Conservation (phyloP, 306 rosid species). For the Urtica urens region DNA sequence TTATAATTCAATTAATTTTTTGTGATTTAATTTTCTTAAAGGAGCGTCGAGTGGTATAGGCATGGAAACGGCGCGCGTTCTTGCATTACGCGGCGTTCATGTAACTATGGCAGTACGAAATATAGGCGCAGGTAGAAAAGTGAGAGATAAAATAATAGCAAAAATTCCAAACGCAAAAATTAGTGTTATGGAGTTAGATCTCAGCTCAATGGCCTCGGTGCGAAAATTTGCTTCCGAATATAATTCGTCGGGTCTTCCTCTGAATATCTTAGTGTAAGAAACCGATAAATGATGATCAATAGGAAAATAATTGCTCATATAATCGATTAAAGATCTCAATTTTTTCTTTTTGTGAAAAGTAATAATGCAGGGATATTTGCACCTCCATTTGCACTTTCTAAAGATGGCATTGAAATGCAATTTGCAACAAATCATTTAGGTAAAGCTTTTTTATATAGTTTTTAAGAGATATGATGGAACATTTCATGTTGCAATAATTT, state of each 20-base stretch:
- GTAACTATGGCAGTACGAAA: conserved; percentile 82
- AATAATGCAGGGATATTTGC: conserved; percentile 93
- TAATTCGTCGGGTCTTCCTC: conserved; percentile 48
- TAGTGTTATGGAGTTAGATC: conserved; percentile 64
- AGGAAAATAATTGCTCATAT: background rate
- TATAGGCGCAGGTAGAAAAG: conserved; percentile 32
- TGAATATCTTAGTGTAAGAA: conserved; percentile 58
- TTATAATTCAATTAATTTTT: too few species aligned
- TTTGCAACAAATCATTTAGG: conserved; percentile 93
- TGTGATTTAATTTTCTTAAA: too few species aligned
- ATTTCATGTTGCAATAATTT: too few species aligned
- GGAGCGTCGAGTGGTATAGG: conserved; percentile 90
- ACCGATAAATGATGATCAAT: background rate
- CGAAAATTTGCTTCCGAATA: conserved; percentile 59
- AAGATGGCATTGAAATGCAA: conserved; percentile 75
- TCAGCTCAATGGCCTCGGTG: conserved; percentile 58
- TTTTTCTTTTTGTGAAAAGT: conserved; percentile 39
- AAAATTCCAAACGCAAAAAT: conserved; percentile 48
- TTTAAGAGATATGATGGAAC: too few species aligned
- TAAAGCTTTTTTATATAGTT: too few species aligned
- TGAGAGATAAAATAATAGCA: conserved; percentile 33
- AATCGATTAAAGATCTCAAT: background rate
- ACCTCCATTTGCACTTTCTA: conserved; percentile 65
- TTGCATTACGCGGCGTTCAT: conserved; percentile 64
- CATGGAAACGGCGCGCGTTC: conserved; percentile 54